Evolutionary conservation across 2,329 filamentous ascomycete genomes (phyloP), one percentile per base, ranked within the genome.

Genomic region (Dothideomycetidae sp.): DNA sequence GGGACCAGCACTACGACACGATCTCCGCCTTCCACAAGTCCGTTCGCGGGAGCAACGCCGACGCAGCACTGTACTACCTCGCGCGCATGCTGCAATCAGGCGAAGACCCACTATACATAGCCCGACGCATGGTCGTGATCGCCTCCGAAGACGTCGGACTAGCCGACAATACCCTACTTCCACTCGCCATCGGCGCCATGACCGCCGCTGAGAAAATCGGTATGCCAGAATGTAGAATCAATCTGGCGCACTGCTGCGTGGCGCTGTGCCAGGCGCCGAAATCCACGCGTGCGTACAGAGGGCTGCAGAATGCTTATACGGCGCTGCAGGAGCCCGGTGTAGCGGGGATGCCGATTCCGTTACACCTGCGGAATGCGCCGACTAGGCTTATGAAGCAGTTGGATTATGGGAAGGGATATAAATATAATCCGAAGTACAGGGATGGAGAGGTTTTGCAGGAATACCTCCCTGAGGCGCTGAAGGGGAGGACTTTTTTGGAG

Each of bases 21-120:
- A 96, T 98, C 51, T 93, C 83, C 1, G 90, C 90, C 18, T 90
- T 96, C 50, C 90, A 96, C 68, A 98, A 98, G 53, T 85, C 85
- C 2, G 78, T 96, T 7, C 80, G 90, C 31, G 90, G 90, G 29
- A 80, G 75, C 39, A 78, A 94, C 51, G 59, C 88, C 0, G 81
- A 96, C 56, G 90, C 88, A 0, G 72, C 88, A 0, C 69, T 98
- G 1, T 98, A 96, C 63, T 98, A 96, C 56, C 73, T 98, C 2
- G 83, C 82, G 0, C 78, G 90, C 23, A 98, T 98, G 90, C 73
- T 98, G 4, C 81, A 93, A 51, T 90, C 82, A 0, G 88, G 88
- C 42, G 88, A 96, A 58, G 90, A 96, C 50, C 83, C 88, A 0
- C 67, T 94, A 1, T 96, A 88, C 58, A 78, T 98, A 39, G 88